Evolutionary conservation across 148 eudicot genomes (phyloP).

Genomic region (Agrostemma githago): DNA sequence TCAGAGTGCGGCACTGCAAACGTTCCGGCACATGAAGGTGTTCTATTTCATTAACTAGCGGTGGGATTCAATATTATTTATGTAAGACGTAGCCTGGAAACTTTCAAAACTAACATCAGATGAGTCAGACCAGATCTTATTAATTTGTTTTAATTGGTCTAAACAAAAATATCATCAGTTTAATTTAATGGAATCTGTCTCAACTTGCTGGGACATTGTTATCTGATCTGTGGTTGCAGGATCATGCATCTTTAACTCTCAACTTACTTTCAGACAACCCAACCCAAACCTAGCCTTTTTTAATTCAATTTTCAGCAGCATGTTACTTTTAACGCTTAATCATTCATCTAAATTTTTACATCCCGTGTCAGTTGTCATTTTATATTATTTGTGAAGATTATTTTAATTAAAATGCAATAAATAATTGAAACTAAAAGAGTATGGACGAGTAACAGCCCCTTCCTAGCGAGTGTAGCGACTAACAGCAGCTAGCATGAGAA

Average conservation of each 20-base stretch:
- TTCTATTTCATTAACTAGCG: constrained; percentile 18
- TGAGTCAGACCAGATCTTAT: background rate
- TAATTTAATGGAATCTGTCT: background rate
- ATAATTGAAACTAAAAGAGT: too few relatives aligned
- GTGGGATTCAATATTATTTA: constrained; percentile 15
- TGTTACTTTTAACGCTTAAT: too few relatives aligned
- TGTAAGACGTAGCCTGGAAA: constrained; percentile 15
- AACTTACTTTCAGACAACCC: too few relatives aligned
- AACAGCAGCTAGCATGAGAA: too few relatives aligned
- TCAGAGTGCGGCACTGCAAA: constrained; percentile 31
- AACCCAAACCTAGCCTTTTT: too few relatives aligned
- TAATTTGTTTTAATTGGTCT: background rate
- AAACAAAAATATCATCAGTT: background rate
- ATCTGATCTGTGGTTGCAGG: background rate
- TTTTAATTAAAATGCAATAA: too few relatives aligned
- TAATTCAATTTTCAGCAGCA: too few relatives aligned
- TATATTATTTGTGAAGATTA: too few relatives aligned
- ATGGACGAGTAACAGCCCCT: too few relatives aligned
- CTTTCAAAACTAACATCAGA: constrained; percentile 3
- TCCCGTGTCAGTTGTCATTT: too few relatives aligned
- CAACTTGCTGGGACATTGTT: background rate
- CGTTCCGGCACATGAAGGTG: constrained; percentile 28
- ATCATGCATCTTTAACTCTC: background rate
- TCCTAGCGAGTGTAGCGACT: too few relatives aligned
- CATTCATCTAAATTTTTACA: too few relatives aligned